Percentiles rank a stretch among this genome's conserved stretches.
Evolutionary conservation across 345 rosid species (phyloP).

Genomic region (Pistacia vera): DNA sequence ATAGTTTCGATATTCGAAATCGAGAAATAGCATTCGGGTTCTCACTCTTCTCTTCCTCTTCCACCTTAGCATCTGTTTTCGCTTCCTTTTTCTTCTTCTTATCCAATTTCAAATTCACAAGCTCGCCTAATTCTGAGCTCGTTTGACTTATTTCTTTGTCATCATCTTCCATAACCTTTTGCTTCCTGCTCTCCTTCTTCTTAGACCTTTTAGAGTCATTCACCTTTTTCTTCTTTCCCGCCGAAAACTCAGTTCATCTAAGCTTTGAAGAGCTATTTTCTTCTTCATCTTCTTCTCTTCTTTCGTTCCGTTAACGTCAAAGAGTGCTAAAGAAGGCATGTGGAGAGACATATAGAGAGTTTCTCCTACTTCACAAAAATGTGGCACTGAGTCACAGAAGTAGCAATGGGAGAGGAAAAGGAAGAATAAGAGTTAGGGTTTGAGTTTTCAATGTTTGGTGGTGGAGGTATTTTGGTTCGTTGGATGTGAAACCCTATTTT

Average conservation of each 20-base stretch:
- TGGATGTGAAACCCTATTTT: constrained; percentile 26
- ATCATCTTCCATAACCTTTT: constrained; percentile 52
- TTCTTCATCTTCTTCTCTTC: constrained; percentile 75
- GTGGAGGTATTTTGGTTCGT: constrained; percentile 31
- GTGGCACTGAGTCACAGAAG: constrained; percentile 30
- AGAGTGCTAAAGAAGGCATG: no score
- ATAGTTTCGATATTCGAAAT: constrained; percentile 66
- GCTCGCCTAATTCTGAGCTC: constrained; percentile 59
- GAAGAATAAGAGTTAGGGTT: constrained; percentile 31
- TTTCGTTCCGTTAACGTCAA: constrained; percentile 29
- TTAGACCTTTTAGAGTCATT: constrained; percentile 30
- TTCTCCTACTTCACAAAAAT: constrained; percentile 35
- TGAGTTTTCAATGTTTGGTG: constrained; percentile 19
- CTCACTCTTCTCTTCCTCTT: no score
- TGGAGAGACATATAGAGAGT: not conserved
- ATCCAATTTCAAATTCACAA: no score
- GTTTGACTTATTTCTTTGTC: constrained; percentile 63
- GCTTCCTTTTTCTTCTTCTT: no score
- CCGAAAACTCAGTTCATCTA: constrained; percentile 37
- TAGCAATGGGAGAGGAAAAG: constrained; percentile 33
- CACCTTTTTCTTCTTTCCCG: constrained; percentile 49
- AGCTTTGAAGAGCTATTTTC: constrained; percentile 41
- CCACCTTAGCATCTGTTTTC: no score
- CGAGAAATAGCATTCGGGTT: constrained; percentile 33
- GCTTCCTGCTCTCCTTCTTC: constrained; percentile 35